Base-by-base conservation (phyloP, 108 stramenopile species). In the Licmophora abbreviata region DNA sequence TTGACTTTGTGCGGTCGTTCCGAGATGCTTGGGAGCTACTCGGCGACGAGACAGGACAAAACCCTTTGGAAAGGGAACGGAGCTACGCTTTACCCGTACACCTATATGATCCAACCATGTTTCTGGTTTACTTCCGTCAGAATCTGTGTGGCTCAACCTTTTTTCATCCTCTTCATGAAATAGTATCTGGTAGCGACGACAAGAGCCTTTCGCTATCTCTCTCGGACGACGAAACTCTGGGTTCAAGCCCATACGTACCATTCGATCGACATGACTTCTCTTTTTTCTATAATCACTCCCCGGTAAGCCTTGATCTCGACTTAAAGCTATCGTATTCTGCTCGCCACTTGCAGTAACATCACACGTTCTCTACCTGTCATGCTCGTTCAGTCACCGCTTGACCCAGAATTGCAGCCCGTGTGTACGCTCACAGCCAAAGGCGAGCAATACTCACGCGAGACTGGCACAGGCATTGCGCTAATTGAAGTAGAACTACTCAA, bases 401-500 rank as follows among this genome's bases (percentile, higher is more conserved):
- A 87, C 47, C 82, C 80, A 3, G 33, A 58, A 29, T 79, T 77
- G 43, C 86, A 88, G 56, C 58, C 64, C 10, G 34, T 76, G 9
- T 69, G 63, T 26, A 88, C 86, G 6, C 55, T 88, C 20, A 82
- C 86, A 12, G 69, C 68, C 31, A 76, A 76, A 63, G 86, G 86
- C 1, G 58, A 51, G 11, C 64, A 61, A 27, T 81, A 69, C 42
- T 71, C 73, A 21, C 51, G 47, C 23, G 47, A 81, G 50, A 68
- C 71, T 25, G 79, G 77, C 37, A 64, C 64, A 18, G 81, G 81
- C 4, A 80, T 86, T 40, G 85, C 81, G 1, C 61, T 82, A 17
- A 56, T 82, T 36, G 69, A 82, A 29, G 45, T 86, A 29, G 58
- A 44, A 21, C 47, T 86, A 44, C 30, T 71, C 18, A 47, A 66